Percentiles rank a stretch among this genome's conserved stretches.
phyloP scores from a whole-genome alignment of 2,329 filamentous ascomycete species.

The Alternaria brassicicola region DNA sequence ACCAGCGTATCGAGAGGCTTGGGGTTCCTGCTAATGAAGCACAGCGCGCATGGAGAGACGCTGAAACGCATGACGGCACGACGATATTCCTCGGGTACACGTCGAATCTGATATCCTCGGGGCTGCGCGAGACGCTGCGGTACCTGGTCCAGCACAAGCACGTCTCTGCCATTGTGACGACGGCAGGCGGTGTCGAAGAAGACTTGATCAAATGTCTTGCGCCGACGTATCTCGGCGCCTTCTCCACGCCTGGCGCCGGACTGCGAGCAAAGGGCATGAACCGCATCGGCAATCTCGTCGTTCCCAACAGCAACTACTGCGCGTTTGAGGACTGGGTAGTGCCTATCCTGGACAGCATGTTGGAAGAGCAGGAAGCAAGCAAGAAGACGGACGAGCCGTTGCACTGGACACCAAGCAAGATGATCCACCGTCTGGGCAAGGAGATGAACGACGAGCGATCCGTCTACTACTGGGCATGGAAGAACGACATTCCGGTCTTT shows the following conservation, averaged over 20 bases:
- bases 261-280: conserved; percentile 88
- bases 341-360: conserved; percentile 91
- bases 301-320: conserved; percentile 97
- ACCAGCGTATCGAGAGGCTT: conserved; percentile 30
- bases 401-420: conserved; percentile 92
- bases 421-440: conserved; percentile 86
- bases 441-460: conserved; percentile 93
- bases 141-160: conserved; percentile 93
- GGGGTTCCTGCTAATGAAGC: conserved; percentile 35
- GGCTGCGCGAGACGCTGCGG: conserved; percentile 86
- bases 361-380: conserved; percentile 87
- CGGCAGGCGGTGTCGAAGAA: conserved; percentile 93
- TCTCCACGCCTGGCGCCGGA: conserved; percentile 75
- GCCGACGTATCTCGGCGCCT: conserved; percentile 89
- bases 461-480: conserved; percentile 97
- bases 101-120: conserved; percentile 95
- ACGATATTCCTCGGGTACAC: conserved; percentile 98
- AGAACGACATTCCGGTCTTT: conserved; percentile 96
- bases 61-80: conserved; percentile 77
- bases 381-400: conserved; percentile 69
- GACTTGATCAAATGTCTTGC: conserved; percentile 98
- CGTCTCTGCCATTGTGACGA: conserved; percentile 91
- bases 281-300: conserved; percentile 92
- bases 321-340: conserved; percentile 97
- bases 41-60: conserved; percentile 79